These are phyloP conservation scores for Osmanthus fragrans DNA, from an alignment of 257 asterid species.

Conservation along the genomic window DNA sequence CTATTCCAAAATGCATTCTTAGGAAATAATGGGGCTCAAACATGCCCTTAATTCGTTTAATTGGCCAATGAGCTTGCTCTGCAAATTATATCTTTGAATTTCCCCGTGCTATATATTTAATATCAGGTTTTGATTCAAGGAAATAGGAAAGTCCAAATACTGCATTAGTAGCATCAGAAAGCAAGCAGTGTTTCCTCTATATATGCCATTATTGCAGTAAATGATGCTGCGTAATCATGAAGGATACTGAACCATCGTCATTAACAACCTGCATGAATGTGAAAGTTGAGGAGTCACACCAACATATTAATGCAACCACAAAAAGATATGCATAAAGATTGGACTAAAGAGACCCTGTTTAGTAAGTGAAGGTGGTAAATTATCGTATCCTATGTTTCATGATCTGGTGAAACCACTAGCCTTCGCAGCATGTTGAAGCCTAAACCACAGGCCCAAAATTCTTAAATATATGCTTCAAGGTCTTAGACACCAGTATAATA, in stretches of 20 bases:
- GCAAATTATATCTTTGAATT: not conserved
- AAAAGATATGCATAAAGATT: not conserved
- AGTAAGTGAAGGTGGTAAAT: not conserved
- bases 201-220: not conserved
- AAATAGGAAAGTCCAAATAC: not conserved
- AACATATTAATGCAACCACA: not conserved
- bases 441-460: not conserved
- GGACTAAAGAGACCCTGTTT: not conserved
- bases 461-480: not conserved
- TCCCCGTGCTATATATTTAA: not conserved
- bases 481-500: not conserved
- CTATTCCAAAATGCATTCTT: too few relatives aligned
- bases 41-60: not conserved
- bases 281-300: conserved; percentile 7
- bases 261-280: conserved; percentile 69
- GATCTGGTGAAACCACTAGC: not conserved
- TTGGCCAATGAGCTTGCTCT: not conserved
- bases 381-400: not conserved
- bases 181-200: not conserved
- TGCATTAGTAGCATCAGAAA: not conserved
- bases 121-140: not conserved
- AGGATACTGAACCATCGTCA: conserved; percentile 99
- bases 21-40: too few relatives aligned
- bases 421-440: not conserved
- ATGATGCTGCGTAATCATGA: conserved; percentile 4